These are phyloP conservation scores for Mycena polygramma DNA, from an alignment of 768 basidiomycete species.

Conservation along the genomic window DNA sequence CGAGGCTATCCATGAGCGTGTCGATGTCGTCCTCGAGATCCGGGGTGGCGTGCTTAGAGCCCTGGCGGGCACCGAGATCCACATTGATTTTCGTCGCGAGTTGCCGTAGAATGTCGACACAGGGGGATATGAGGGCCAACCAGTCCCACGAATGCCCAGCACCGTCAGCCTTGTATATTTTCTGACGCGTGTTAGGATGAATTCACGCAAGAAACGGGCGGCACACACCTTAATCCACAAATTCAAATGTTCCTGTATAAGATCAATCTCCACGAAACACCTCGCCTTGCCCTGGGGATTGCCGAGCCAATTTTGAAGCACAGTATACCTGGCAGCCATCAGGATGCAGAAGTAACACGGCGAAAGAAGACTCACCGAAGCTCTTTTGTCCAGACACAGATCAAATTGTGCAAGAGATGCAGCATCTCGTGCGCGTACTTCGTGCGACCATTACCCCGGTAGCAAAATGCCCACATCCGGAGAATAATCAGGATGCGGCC, in stretches of 20 bases:
- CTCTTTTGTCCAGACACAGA: conserved; percentile 43
- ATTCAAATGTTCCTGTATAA: conserved; percentile 46
- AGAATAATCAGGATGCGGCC: conserved; percentile 43
- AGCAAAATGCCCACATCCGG: conserved; percentile 39
- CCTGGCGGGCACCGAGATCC: conserved; percentile 48
- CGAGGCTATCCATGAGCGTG: conserved; percentile 39
- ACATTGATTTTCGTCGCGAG: conserved; percentile 30
- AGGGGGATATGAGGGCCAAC: conserved; percentile 31
- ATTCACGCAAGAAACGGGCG: background rate
- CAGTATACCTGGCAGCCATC: too few relatives aligned
- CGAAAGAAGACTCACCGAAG: conserved; percentile 34
- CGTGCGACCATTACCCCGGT: conserved; percentile 42
- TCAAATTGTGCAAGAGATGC: conserved; percentile 43
- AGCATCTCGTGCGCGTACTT: conserved; percentile 49
- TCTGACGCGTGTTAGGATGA: conserved; percentile 3
- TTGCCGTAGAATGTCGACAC: conserved; percentile 42
- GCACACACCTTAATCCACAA: conserved; percentile 41
- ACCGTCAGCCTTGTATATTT: conserved; percentile 34
- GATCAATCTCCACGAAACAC: conserved; percentile 44
- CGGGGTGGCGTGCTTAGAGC: conserved; percentile 45
- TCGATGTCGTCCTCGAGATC: conserved; percentile 47
- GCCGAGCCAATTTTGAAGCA: conserved; percentile 50
- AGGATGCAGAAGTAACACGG: too few relatives aligned
- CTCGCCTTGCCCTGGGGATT: conserved; percentile 43
- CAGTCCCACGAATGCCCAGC: conserved; percentile 35